phyloP scores from a whole-genome alignment of 1,284 basidiomycete genomes.

The Marasmius oreades region DNA sequence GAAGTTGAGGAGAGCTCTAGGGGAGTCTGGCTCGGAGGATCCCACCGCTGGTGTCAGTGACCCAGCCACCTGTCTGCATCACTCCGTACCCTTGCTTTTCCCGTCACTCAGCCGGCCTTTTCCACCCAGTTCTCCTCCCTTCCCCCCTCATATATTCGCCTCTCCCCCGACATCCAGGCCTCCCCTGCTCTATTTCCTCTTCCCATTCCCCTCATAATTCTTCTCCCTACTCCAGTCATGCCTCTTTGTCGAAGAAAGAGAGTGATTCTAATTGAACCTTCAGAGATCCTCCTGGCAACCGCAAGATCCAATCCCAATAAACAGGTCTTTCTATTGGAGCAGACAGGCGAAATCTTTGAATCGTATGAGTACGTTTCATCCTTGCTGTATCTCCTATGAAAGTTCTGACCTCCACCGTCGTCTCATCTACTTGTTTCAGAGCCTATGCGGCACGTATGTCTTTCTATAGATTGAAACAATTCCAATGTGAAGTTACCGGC shows the following conservation, averaged over 20 bases:
- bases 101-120: conserved; percentile 16
- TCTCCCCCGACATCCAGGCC: conserved; percentile 20
- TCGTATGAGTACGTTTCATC: conserved; percentile 78
- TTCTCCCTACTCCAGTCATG: conserved; percentile 43
- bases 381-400: conserved; percentile 8
- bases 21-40: neutral
- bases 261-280: conserved; percentile 82
- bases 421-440: conserved; percentile 40
- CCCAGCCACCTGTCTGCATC: conserved; percentile 1
- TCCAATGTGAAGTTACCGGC: conserved; percentile 94
- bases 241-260: conserved; percentile 89
- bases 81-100: conserved; percentile 3
- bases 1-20: neutral
- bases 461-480: conserved; percentile 91
- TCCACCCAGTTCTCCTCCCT: conserved; percentile 20
- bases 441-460: conserved; percentile 88
- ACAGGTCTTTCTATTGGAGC: conserved; percentile 85
- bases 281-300: conserved; percentile 60
- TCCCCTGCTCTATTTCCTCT: conserved; percentile 17
- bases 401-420: conserved; percentile 22
- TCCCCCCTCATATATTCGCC: conserved; percentile 15
- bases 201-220: conserved; percentile 4
- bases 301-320: conserved; percentile 60
- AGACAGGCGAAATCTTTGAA: conserved; percentile 94
- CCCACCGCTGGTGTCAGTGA: neutral